Conservation (phyloP, 2,329 filamentous ascomycete genomes). For the Cladosporium sp. region DNA sequence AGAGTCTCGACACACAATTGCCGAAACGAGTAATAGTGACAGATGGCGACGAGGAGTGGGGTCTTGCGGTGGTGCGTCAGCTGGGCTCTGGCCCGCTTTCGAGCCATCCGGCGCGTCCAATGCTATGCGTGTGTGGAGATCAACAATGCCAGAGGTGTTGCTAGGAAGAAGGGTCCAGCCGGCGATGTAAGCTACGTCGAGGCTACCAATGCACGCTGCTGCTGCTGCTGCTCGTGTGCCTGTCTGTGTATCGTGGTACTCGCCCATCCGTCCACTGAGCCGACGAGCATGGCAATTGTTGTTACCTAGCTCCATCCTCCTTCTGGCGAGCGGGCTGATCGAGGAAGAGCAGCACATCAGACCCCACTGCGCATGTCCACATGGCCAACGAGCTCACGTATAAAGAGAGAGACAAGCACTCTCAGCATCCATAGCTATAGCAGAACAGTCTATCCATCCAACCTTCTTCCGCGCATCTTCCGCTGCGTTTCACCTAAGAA, state of each 20-base stretch:
- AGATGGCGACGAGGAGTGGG: not conserved
- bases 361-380: conserved; percentile 8
- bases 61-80: conserved; percentile 1
- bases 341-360: not conserved
- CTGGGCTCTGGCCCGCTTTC: not conserved
- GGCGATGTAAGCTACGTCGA: not conserved
- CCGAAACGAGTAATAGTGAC: not conserved
- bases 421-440: not conserved
- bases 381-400: not conserved
- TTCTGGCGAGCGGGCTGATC: not conserved
- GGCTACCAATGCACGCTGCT: not conserved
- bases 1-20: not conserved
- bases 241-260: not conserved
- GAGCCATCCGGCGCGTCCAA: not conserved
- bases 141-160: not conserved
- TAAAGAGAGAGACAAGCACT: not conserved
- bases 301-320: conserved; percentile 8
- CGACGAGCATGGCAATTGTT: conserved; percentile 6
- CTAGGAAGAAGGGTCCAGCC: not conserved
- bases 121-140: conserved; percentile 6
- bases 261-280: conserved; percentile 7
- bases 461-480: conserved; percentile 9
- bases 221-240: not conserved
- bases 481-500: not conserved
- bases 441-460: not conserved